Conservation (phyloP, 106 monocot species). For the Allium fistulosum region DNA sequence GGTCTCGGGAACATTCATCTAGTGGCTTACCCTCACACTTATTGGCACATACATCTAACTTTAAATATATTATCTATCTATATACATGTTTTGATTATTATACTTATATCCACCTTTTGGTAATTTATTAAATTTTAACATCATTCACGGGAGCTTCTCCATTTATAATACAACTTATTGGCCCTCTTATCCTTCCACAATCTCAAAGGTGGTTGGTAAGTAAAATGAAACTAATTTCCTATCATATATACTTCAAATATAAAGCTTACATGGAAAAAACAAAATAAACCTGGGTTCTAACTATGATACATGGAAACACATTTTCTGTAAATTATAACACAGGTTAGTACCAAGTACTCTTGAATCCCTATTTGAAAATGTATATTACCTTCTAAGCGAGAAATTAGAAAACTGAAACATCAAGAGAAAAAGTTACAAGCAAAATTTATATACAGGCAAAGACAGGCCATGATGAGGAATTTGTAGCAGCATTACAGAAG, state of each 20-base stretch:
- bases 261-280: neutral
- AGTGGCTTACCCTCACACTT: no score
- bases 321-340: neutral
- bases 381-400: no score
- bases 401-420: no score
- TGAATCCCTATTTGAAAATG: no score
- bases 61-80: no score
- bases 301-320: neutral
- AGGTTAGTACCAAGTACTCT: no score
- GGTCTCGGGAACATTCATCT: no score
- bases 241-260: neutral
- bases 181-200: conserved; percentile 56
- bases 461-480: conserved; percentile 38
- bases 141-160: conserved; percentile 31
- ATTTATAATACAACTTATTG: conserved; percentile 37
- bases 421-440: no score
- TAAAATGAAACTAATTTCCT: neutral
- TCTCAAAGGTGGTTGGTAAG: conserved; percentile 86
- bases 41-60: no score
- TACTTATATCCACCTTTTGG: no score
- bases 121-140: no score
- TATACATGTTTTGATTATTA: no score
- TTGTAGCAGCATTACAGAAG: conserved; percentile 28
- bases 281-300: neutral
- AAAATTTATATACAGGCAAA: conserved; percentile 38